phyloP scores from a whole-genome alignment of 2,329 filamentous ascomycete species.

The Penicillium corylophilum region DNA sequence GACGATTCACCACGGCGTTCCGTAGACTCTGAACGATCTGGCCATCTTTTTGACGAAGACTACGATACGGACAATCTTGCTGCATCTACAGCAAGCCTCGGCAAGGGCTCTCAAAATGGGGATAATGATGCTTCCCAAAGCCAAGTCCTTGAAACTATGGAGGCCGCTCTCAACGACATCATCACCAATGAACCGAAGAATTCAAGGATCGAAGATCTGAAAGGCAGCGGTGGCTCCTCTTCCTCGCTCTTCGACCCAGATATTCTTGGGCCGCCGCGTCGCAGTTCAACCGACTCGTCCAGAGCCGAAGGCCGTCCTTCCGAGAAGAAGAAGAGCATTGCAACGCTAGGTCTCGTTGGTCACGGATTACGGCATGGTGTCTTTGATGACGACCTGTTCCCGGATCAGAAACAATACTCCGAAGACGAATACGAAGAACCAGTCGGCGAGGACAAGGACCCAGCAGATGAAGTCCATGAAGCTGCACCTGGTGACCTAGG shows the following conservation, averaged over 20 bases:
- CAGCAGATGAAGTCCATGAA: constrained; percentile 83
- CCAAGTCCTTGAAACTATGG: constrained; percentile 86
- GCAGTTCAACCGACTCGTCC: constrained; percentile 61
- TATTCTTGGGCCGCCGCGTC: constrained; percentile 54
- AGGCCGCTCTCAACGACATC: constrained; percentile 86
- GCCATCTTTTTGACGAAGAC: constrained; percentile 78
- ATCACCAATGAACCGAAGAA: constrained; percentile 70
- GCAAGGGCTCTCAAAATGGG: constrained; percentile 63
- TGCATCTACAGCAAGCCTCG: constrained; percentile 76
- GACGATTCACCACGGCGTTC: constrained; percentile 60
- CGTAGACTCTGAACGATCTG: constrained; percentile 62
- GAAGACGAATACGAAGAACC: constrained; percentile 82
- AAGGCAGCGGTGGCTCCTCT: constrained; percentile 33
- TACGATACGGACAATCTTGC: constrained; percentile 67
- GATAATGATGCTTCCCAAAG: constrained; percentile 62
- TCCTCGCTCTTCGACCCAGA: constrained; percentile 53
- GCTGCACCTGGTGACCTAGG: constrained; percentile 93
- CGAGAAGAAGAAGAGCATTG: constrained; percentile 75
- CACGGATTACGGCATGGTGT: constrained; percentile 85
- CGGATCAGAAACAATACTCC: constrained; percentile 75
- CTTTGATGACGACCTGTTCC: constrained; percentile 92
- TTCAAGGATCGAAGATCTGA: constrained; percentile 36
- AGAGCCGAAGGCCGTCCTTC: constrained; percentile 44
- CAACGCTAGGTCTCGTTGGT: constrained; percentile 87
- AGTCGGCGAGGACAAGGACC: constrained; percentile 59